Evolutionary conservation across 352 stramenopile species (phyloP), one percentile per base, ranked within the genome.

Genomic region (Globisporangium perplexum): DNA sequence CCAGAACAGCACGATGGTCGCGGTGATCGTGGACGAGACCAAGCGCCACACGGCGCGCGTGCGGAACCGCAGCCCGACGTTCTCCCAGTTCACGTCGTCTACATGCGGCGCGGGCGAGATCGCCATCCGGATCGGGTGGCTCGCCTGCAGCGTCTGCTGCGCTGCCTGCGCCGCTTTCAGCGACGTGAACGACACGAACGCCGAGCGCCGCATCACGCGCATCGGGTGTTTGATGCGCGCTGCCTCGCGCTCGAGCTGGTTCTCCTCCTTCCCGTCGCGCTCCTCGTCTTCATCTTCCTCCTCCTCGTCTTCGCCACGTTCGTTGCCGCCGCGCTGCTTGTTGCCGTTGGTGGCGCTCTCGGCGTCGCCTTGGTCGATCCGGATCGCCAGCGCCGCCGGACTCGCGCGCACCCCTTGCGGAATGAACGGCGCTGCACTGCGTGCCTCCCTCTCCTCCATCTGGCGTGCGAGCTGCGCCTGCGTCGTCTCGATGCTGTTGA

Each of bases 111-210:
- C 83, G 3, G 77, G 59, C 6, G 63, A 54, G 30, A 88, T 63
- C 28, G 63, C 57, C 74, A 91, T 76, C 31, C 66, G 62, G 28
- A 79, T 63, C 17, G 76, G 74, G 42, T 89, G 65, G 30, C 77
- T 72, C 5, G 71, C 69, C 47, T 91, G 78, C 3, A 91, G 60
- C 4, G 76, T 69, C 42, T 93, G 80, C 59, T 91, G 80, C 7
- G 76, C 78, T 17, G 83, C 69, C 38, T 93, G 83, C 10, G 77
- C 64, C 20, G 83, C 83, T 61, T 76, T 80, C 28, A 93, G 69
- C 41, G 77, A 87, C 39, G 66, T 77, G 57, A 91, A 93, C 15
- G 71, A 87, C n/a, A 93, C 64, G 55, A 93, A 93, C 45, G 83
- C 83, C 3, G 74, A 68, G 28, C 72, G 68, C 11, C 72, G 74